Conservation (phyloP, 1,284 basidiomycete species). For the Cerrena zonata region DNA sequence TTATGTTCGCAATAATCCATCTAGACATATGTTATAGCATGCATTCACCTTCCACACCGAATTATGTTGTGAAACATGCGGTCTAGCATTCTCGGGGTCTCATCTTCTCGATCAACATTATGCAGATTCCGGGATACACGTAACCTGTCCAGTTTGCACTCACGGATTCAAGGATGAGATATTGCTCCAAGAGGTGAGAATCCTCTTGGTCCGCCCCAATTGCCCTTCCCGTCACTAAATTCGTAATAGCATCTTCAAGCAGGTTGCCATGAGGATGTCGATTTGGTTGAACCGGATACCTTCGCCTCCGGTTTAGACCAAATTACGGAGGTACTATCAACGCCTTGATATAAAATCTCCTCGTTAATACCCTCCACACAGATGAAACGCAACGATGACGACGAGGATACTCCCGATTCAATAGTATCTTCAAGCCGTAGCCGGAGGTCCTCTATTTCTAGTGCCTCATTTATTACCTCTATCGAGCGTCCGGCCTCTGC, state of each 20-base stretch:
- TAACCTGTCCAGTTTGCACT: neutral
- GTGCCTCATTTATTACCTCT: too few species aligned
- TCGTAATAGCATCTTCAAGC: neutral
- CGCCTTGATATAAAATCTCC: too few species aligned
- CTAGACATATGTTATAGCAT: neutral
- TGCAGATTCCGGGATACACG: neutral
- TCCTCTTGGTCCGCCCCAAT: neutral
- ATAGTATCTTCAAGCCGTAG: too few species aligned
- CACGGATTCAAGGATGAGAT: neutral
- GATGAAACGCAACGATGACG: too few species aligned
- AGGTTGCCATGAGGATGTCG: neutral
- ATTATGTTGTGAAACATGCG: neutral
- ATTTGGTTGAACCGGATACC: neutral
- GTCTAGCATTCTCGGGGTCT: neutral
- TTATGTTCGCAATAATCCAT: neutral
- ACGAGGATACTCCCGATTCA: too few species aligned
- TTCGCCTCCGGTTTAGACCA: neutral
- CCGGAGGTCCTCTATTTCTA: too few species aligned
- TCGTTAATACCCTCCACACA: too few species aligned
- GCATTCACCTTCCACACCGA: neutral
- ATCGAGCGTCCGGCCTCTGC: too few species aligned
- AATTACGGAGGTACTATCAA: neutral
- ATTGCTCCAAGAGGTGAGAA: neutral
- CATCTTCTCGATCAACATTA: neutral
- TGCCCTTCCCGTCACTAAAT: neutral